Conservation (phyloP, 116 monocot genomes). For the Phalaenopsis hybrid region DNA sequence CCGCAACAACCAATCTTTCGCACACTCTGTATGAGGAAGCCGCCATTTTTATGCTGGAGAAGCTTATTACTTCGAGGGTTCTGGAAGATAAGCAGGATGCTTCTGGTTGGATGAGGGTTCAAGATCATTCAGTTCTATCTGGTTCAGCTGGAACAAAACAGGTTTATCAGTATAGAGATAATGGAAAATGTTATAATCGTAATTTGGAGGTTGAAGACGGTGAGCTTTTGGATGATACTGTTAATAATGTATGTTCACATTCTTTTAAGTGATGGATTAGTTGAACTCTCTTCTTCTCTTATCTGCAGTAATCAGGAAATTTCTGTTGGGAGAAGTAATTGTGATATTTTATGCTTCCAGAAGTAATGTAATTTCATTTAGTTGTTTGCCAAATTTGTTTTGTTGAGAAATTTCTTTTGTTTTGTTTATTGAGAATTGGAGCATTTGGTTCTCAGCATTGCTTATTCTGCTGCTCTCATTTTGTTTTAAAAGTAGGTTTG, state of each 20-base stretch:
- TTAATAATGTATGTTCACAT: slow-evolving; percentile 16
- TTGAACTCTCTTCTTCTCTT: not conserved
- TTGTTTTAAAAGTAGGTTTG: too few species aligned
- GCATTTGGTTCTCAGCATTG: too few species aligned
- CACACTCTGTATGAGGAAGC: slow-evolving; percentile 30
- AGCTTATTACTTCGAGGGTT: not conserved
- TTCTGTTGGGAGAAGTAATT: not conserved
- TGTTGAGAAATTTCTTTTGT: too few species aligned
- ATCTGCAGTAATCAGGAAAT: not conserved
- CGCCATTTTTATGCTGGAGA: slow-evolving; percentile 3
- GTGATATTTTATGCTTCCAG: too few species aligned
- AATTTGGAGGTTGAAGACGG: slow-evolving; percentile 37
- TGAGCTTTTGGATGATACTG: slow-evolving; percentile 30
- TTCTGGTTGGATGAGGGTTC: slow-evolving; percentile 50
- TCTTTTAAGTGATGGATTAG: not conserved
- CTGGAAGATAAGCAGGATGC: slow-evolving; percentile 35
- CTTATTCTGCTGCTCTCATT: too few species aligned
- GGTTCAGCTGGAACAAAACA: slow-evolving; percentile 36
- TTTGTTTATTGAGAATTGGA: too few species aligned
- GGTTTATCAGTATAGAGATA: slow-evolving; percentile 25
- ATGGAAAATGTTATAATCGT: slow-evolving; percentile 20
- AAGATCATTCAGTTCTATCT: slow-evolving; percentile 46
- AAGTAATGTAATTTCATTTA: too few species aligned
- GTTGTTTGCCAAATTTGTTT: too few species aligned
- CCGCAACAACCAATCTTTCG: slow-evolving; percentile 31